Conservation (phyloP, 805 yeast species). For the Aciculoconidium aculeatum region DNA sequence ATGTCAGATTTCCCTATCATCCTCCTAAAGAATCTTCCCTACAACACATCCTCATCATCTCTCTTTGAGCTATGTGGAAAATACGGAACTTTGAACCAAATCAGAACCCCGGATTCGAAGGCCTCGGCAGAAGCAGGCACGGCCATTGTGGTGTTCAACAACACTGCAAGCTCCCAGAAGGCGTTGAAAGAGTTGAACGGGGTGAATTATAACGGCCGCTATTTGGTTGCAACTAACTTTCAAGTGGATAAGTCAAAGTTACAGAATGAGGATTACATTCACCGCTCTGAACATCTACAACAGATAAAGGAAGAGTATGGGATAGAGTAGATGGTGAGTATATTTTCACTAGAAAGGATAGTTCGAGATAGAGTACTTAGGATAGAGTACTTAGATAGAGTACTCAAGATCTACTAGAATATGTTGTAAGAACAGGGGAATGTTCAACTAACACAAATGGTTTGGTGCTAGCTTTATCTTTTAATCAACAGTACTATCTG, state of each 20-base stretch:
- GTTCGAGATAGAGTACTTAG: too few species aligned
- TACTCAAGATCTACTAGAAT: too few species aligned
- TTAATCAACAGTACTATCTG: too few species aligned
- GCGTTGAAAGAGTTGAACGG: constrained; percentile 57
- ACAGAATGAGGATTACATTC: constrained; percentile 18
- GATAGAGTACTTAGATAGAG: too few species aligned
- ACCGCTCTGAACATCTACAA: constrained; percentile 23
- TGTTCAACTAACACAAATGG: background rate
- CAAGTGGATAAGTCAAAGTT: constrained; percentile 36
- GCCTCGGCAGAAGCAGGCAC: constrained; percentile 30
- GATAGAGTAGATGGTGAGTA: constrained; percentile 2
- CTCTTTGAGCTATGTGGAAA: constrained; percentile 48
- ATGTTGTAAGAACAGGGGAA: too few species aligned
- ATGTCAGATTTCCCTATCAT: constrained; percentile 38
- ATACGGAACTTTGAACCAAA: constrained; percentile 52
- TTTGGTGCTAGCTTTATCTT: background rate
- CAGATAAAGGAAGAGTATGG: constrained; percentile 11
- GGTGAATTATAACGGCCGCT: constrained; percentile 52
- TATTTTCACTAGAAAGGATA: too few species aligned
- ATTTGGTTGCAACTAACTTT: constrained; percentile 47
- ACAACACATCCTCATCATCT: constrained; percentile 38
- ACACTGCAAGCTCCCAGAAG: constrained; percentile 39
- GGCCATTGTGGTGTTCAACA: constrained; percentile 50
- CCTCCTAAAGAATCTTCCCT: constrained; percentile 55
- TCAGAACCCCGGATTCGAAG: constrained; percentile 38